Base-by-base conservation (phyloP, 352 stramenopile species). In the Globisporangium rhizosaccharum region DNA sequence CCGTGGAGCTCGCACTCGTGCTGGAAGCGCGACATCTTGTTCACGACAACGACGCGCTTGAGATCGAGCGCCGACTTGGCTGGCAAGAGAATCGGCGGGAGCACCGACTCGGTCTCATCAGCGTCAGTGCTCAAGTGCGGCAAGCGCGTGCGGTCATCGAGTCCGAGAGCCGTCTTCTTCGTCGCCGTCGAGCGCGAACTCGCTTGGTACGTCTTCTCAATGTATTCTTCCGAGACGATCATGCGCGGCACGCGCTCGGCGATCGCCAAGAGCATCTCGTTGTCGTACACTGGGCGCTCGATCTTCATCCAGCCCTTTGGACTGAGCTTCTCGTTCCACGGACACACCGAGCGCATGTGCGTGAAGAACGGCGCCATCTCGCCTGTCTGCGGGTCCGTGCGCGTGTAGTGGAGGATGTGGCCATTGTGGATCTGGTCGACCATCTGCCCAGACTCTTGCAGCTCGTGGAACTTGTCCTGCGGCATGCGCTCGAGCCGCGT, bases 351-450 rank as follows among this genome's bases (percentile, higher is more conserved):
- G n/a, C 86, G 86, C 67, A 96, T 82, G 59, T 94, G 83, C 45
- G 85, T 92, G 51, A 96, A 96, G 57, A 76, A 93, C n/a, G 85
- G 80, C n/a, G 82, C 78, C 65, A 90, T 80, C 39, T 78, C 76
- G 5, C 82, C 81, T 0, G 81, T 92, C 26, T 62, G 56, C n/a
- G 87, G 87, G 55, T 96, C 72, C 2, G 63, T 76, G 15, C 87
- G 78, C 33, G 85, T 94, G 72, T 94, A 96, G 63, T 94, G 85
- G 54, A 96, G 65, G 52, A 96, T 88, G 57, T 94, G 84, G 4
- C 85, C 87, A 60, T 96, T 96, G 67, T 96, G 82, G 47, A 96
- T 89, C 72, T 94, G 87, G 52, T 96, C 87, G 23, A 93, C 84
- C 82, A 92, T 92, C 53, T 87, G 79, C 0, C 82, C 82, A 0